Evolutionary conservation across 75 land plant genomes (phyloP).

Genomic region (Sequoia sempervirens): DNA sequence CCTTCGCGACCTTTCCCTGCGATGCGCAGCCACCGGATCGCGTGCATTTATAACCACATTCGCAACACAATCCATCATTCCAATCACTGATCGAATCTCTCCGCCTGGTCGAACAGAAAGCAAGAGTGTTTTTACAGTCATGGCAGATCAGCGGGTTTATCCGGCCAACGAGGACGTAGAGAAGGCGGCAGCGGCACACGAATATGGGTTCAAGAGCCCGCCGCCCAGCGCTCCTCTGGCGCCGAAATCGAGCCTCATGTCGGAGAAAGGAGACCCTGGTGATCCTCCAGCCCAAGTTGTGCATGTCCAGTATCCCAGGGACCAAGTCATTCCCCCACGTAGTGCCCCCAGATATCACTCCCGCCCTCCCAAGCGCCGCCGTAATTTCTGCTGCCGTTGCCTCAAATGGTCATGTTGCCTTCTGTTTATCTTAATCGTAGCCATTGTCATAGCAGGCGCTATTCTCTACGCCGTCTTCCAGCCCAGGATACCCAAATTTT

Average conservation of each 20-base stretch:
- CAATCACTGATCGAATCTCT: too few relatives aligned
- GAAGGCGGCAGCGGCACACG: not conserved
- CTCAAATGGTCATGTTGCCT: conserved; percentile 37
- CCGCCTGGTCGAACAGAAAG: too few relatives aligned
- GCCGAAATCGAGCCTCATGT: not conserved
- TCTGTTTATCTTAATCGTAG: conserved; percentile 19
- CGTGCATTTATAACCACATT: too few relatives aligned
- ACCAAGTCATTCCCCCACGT: not conserved
- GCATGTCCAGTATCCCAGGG: too few relatives aligned
- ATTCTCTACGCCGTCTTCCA: not conserved
- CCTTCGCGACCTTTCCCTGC: too few relatives aligned
- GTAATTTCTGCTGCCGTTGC: conserved; percentile 28
- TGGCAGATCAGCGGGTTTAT: conserved; percentile 22
- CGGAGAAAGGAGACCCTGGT: conserved; percentile 13
- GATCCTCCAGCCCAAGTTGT: not conserved
- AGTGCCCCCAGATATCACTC: conserved; percentile 15
- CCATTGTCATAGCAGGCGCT: conserved; percentile 21
- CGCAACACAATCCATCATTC: too few relatives aligned
- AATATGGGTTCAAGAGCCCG: too few relatives aligned
- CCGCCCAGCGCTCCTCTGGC: conserved; percentile 28
- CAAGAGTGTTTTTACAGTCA: not conserved
- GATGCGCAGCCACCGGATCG: too few relatives aligned
- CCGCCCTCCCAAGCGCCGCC: conserved; percentile 14
- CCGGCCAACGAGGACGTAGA: conserved; percentile 15
- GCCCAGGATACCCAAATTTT: conserved; percentile 55